Conservation (phyloP, 2,329 filamentous ascomycete species). For the Fusarium citri region DNA sequence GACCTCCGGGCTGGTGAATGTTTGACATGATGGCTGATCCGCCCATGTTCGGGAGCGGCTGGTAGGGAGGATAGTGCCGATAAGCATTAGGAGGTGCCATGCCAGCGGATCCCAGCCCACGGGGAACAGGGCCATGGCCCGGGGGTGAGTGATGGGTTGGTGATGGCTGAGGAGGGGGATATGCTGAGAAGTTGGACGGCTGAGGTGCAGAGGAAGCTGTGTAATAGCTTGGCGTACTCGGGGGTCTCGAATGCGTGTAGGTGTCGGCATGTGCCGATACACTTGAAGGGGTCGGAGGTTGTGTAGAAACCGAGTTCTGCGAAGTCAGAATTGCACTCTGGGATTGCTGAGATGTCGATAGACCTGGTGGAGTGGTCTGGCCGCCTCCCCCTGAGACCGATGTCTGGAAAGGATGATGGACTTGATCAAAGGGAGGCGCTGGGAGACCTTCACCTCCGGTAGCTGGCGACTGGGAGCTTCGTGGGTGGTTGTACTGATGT, state of each 20-base stretch:
- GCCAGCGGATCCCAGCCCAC: constrained; percentile 53
- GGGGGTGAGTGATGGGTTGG: constrained; percentile 61
- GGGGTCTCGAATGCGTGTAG: constrained; percentile 62
- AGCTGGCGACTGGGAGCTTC: constrained; percentile 59
- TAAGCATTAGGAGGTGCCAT: constrained; percentile 66
- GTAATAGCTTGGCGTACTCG: constrained; percentile 72
- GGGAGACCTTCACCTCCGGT: constrained; percentile 71
- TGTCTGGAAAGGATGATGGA: constrained; percentile 73
- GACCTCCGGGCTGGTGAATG: constrained; percentile 77
- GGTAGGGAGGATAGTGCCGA: constrained; percentile 56
- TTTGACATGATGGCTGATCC: constrained; percentile 82
- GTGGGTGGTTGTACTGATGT: constrained; percentile 48
- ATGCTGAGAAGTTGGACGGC: constrained; percentile 59
- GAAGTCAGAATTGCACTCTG: constrained; percentile 45
- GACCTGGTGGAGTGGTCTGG: constrained; percentile 48
- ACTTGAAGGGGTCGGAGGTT: constrained; percentile 62
- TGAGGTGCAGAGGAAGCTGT: constrained; percentile 62
- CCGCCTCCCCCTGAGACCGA: constrained; percentile 62
- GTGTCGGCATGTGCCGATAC: constrained; percentile 68
- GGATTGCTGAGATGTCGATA: constrained; percentile 48
- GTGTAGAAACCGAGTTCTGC: constrained; percentile 51
- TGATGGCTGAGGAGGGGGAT: constrained; percentile 51
- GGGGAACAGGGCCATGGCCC: constrained; percentile 52
- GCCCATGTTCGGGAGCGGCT: constrained; percentile 70
- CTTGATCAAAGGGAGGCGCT: constrained; percentile 74